Evolutionary conservation across 2,329 filamentous ascomycete genomes (phyloP).

Genomic region (Colletotrichum navitas): DNA sequence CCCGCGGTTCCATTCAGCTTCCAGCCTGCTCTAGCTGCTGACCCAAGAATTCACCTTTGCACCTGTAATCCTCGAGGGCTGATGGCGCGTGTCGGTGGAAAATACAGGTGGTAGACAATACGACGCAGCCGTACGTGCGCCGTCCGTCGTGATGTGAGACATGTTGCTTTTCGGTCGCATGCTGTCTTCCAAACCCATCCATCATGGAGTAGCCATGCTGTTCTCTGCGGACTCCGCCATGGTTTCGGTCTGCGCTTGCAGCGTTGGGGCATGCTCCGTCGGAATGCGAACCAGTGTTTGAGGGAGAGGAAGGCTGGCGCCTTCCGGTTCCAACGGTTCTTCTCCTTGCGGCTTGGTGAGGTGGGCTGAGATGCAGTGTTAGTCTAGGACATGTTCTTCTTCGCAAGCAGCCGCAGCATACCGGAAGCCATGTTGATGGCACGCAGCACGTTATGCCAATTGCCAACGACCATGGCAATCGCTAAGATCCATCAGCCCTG

Average conservation of each 20-base stretch:
- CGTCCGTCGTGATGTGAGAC: neutral
- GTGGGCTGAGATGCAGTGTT: constrained; percentile 66
- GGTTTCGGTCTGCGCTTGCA: constrained; percentile 71
- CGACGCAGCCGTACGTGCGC: neutral
- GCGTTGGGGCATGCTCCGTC: constrained; percentile 78
- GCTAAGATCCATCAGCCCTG: constrained; percentile 59
- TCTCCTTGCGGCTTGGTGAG: constrained; percentile 70
- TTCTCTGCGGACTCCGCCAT: constrained; percentile 60
- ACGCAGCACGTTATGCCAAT: constrained; percentile 88
- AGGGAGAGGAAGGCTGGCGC: constrained; percentile 66
- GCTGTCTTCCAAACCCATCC: neutral
- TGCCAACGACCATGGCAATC: constrained; percentile 85
- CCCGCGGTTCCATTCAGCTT: neutral
- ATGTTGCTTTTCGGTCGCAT: constrained; percentile 17
- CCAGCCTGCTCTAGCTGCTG: neutral
- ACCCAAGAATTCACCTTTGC: neutral
- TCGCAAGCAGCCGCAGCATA: constrained; percentile 57
- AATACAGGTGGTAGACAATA: neutral
- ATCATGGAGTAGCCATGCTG: constrained; percentile 22
- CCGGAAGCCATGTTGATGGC: constrained; percentile 90
- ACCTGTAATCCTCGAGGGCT: neutral
- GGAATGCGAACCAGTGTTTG: constrained; percentile 89
- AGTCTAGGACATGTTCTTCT: constrained; percentile 1
- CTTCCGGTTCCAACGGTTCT: constrained; percentile 51
- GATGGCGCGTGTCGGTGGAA: too few species aligned